Evolutionary conservation across 2,329 filamentous ascomycete species (phyloP).

Genomic region (Chaetomiaceae sp.): DNA sequence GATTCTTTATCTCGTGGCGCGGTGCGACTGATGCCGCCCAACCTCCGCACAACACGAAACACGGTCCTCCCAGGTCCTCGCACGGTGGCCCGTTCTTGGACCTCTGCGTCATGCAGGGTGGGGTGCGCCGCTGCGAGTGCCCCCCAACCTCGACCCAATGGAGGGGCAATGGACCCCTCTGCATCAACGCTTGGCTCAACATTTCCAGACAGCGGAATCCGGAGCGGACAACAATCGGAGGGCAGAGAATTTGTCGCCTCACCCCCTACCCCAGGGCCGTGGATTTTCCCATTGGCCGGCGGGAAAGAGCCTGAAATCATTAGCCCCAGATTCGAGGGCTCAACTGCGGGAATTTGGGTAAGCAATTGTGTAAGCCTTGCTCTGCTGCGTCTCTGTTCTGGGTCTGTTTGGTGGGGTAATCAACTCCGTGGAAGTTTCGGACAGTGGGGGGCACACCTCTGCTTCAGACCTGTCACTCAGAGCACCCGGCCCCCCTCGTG

Average conservation of each 20-base stretch:
- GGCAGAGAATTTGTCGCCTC: slow-evolving; percentile 9
- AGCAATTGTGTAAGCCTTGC: slow-evolving; percentile 14
- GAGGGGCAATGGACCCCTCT: slow-evolving; percentile 17
- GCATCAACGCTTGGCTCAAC: slow-evolving; percentile 15
- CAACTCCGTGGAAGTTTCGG: slow-evolving; percentile 2
- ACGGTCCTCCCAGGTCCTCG: no score
- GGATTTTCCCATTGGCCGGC: slow-evolving; percentile 16
- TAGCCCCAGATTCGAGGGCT: slow-evolving; percentile 10
- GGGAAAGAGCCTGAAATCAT: slow-evolving; percentile 21
- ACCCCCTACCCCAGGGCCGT: not conserved
- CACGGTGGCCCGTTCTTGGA: no score
- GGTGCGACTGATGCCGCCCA: no score
- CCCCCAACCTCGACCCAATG: slow-evolving; percentile 1
- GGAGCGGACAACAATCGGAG: slow-evolving; percentile 19
- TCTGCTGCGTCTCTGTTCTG: slow-evolving; percentile 8
- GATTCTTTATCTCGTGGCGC: no score
- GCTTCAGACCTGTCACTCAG: no score
- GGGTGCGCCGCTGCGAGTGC: no score
- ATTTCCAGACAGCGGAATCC: slow-evolving; percentile 12
- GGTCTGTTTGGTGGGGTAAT: slow-evolving; percentile 13
- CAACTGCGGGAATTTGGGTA: slow-evolving; percentile 23
- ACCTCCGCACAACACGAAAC: no score
- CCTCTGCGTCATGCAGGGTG: not conserved
- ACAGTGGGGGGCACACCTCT: slow-evolving; percentile 20
- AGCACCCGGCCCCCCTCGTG: not conserved